phyloP scores from a whole-genome alignment of 73 alveolate species.

The Paramecium octaurelia region DNA sequence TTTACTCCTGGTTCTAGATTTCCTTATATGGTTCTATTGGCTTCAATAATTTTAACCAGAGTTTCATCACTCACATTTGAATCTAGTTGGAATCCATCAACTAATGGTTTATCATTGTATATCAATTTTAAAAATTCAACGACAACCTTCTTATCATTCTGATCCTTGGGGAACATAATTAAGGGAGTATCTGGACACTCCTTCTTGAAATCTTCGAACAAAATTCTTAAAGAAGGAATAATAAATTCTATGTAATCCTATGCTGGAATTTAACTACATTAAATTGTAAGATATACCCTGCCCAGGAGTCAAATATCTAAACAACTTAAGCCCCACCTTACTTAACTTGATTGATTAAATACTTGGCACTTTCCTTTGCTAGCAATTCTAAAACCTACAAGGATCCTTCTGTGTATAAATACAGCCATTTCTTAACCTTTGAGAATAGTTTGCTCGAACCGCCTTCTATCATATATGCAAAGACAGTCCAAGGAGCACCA shows the following conservation, averaged over 20 bases:
- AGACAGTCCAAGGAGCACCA: slow-evolving; percentile 82
- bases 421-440: slow-evolving; percentile 73
- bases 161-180: slow-evolving; percentile 68
- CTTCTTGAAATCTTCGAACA: slow-evolving; percentile 62
- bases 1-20: slow-evolving; percentile 72
- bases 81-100: slow-evolving; percentile 63
- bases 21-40: slow-evolving; percentile 69
- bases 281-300: slow-evolving; percentile 61
- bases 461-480: slow-evolving; percentile 79
- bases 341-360: slow-evolving; percentile 64
- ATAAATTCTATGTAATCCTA: slow-evolving; percentile 42
- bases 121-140: slow-evolving; percentile 23
- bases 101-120: neutral
- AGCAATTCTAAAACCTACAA: slow-evolving; percentile 51
- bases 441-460: slow-evolving; percentile 62
- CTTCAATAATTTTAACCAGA: slow-evolving; percentile 51
- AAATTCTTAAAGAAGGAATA: slow-evolving; percentile 37
- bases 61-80: slow-evolving; percentile 66
- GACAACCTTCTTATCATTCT: slow-evolving; percentile 37
- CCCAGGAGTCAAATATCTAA: slow-evolving; percentile 76
- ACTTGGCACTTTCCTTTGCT: slow-evolving; percentile 59
- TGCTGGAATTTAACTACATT: slow-evolving; percentile 58
- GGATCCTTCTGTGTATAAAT: slow-evolving; percentile 60
- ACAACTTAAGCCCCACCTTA: slow-evolving; percentile 75
- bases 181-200: slow-evolving; percentile 69